phyloP scores from a whole-genome alignment of 2,329 filamentous ascomycete genomes.

The Sporothrix brasiliensis region DNA sequence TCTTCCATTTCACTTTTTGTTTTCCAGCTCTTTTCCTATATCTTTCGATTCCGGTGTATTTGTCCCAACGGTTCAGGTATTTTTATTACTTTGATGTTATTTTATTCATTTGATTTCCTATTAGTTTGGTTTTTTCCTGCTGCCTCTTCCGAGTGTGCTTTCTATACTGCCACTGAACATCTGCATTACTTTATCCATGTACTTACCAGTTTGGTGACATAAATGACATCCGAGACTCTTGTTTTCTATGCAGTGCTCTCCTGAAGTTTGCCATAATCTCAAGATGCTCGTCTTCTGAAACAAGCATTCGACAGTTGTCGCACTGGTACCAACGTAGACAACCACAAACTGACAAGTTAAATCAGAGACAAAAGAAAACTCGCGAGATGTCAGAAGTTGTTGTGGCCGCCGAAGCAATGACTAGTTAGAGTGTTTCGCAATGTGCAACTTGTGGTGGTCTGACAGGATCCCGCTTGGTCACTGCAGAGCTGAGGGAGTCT shows the following conservation, averaged over 20 bases:
- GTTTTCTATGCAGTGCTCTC: neutral
- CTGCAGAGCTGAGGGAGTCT: neutral
- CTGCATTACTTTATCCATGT: neutral
- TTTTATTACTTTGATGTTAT: too few relatives aligned
- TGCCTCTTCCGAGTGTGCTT: neutral
- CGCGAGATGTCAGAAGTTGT: neutral
- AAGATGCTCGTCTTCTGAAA: constrained; percentile 22
- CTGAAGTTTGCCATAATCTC: neutral
- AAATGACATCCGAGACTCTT: constrained; percentile 2
- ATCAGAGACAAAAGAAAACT: neutral
- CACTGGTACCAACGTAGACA: neutral
- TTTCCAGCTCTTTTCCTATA: neutral
- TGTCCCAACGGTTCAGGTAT: too few relatives aligned
- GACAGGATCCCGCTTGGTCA: neutral
- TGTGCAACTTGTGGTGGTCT: constrained; percentile 22
- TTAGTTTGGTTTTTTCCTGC: neutral
- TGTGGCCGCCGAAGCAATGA: constrained; percentile 2
- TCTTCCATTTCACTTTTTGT: neutral
- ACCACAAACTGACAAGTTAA: neutral
- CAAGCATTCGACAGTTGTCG: neutral
- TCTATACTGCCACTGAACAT: neutral
- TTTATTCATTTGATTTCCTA: too few relatives aligned
- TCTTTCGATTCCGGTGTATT: neutral
- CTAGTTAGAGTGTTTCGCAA: constrained; percentile 9
- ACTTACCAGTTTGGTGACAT: neutral